phyloP scores from a whole-genome alignment of 805 yeast genomes.

The Kodamaea leandrae region DNA sequence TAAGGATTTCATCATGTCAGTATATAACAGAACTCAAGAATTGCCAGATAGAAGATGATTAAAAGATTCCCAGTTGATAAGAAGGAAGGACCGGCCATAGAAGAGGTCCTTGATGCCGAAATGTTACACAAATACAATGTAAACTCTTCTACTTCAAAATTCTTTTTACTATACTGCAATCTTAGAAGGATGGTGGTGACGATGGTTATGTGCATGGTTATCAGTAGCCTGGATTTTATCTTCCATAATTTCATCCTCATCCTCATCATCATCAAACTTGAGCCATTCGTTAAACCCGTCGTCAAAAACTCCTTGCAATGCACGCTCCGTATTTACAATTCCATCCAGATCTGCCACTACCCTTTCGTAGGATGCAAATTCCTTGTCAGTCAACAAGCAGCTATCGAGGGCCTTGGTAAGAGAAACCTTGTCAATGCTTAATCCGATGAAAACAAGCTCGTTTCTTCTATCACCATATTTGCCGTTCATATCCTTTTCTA shows the following conservation, averaged over 20 bases:
- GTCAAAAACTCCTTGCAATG: conserved; percentile 26
- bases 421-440: conserved; percentile 27
- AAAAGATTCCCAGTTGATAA: no score
- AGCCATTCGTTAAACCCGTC: conserved; percentile 49
- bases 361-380: conserved; percentile 26
- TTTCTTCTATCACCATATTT: conserved; percentile 44
- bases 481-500: conserved; percentile 37
- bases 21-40: no score
- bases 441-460: conserved; percentile 46
- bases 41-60: no score
- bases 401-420: conserved; percentile 31
- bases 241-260: not conserved
- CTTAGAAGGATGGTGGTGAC: not conserved
- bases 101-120: no score
- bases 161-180: not conserved
- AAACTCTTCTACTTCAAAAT: no score
- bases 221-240: not conserved
- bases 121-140: no score
- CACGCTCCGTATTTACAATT: conserved; percentile 28
- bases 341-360: conserved; percentile 26
- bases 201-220: not conserved
- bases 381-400: conserved; percentile 41
- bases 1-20: not conserved
- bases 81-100: no score
- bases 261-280: conserved; percentile 12